Percentiles rank a stretch among this genome's conserved stretches.
Evolutionary conservation across 2,329 filamentous ascomycete genomes (phyloP).

Genomic region (Coniella lustricola): DNA sequence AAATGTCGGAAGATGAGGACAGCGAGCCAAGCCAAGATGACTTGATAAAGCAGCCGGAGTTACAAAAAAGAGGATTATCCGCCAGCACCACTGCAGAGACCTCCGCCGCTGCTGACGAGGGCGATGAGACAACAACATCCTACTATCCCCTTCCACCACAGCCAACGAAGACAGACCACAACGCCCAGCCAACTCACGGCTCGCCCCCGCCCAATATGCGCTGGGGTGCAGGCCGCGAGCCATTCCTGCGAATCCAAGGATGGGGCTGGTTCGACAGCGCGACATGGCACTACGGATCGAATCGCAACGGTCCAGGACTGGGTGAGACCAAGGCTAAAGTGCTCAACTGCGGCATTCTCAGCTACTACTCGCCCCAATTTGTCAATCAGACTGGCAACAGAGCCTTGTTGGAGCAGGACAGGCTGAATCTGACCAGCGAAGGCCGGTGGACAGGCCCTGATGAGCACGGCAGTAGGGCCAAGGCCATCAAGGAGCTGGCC

Average conservation of each 20-base stretch:
- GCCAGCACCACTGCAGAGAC: too few species aligned
- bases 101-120: neutral
- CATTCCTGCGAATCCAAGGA: constrained; percentile 31
- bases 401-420: constrained; percentile 25
- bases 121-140: constrained; percentile 19
- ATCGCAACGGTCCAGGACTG: constrained; percentile 28
- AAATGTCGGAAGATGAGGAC: constrained; percentile 3
- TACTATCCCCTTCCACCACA: constrained; percentile 30
- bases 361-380: constrained; percentile 36
- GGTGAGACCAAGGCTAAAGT: constrained; percentile 36
- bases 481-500: constrained; percentile 27
- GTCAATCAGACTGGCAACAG: constrained; percentile 25
- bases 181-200: constrained; percentile 27
- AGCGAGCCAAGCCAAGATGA: neutral
- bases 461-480: constrained; percentile 19
- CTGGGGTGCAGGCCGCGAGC: constrained; percentile 25
- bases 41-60: neutral
- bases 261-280: constrained; percentile 41
- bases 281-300: constrained; percentile 35
- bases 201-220: constrained; percentile 33
- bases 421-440: constrained; percentile 34
- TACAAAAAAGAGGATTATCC: too few species aligned
- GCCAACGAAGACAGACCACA: constrained; percentile 29
- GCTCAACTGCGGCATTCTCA: constrained; percentile 36
- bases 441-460: constrained; percentile 31